Evolutionary conservation across 1,284 basidiomycete genomes (phyloP).

Genomic region (Singerocomus rubriflavus): DNA sequence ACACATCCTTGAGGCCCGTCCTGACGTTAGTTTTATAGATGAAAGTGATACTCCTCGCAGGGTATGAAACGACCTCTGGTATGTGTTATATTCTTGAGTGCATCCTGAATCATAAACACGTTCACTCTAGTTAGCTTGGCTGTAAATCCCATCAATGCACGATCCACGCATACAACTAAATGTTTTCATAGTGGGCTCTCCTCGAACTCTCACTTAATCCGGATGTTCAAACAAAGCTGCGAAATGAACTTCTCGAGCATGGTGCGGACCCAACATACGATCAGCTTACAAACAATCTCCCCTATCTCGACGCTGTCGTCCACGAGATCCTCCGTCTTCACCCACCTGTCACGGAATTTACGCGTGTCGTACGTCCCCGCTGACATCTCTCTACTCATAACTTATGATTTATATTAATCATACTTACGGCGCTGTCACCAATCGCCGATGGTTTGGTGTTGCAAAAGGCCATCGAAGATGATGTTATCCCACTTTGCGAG

Average conservation of each 20-base stretch:
- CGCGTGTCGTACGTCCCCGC: slow-evolving; percentile 35
- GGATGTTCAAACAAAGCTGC: slow-evolving; percentile 36
- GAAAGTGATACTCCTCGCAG: slow-evolving; percentile 37
- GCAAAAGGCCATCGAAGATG: slow-evolving; percentile 41
- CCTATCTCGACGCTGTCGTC: slow-evolving; percentile 15
- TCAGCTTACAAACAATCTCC: slow-evolving; percentile 10
- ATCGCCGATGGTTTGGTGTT: no score
- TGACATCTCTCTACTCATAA: background rate
- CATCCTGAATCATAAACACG: background rate
- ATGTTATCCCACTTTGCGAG: slow-evolving; percentile 45
- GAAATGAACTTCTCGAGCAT: slow-evolving; percentile 37
- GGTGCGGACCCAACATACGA: slow-evolving; percentile 25
- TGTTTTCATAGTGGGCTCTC: slow-evolving; percentile 21
- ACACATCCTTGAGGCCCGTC: background rate
- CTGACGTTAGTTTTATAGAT: slow-evolving; percentile 19
- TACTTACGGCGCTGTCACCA: background rate
- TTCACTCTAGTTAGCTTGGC: slow-evolving; percentile 24
- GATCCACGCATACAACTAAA: background rate
- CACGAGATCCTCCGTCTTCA: slow-evolving; percentile 21
- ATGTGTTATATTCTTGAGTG: slow-evolving; percentile 4
- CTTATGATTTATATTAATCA: no score
- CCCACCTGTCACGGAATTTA: slow-evolving; percentile 33
- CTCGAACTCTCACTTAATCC: slow-evolving; percentile 21
- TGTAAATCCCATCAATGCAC: slow-evolving; percentile 2
- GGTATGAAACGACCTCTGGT: slow-evolving; percentile 43